Evolutionary conservation across 257 asterid genomes (phyloP), one percentile per base, ranked within the genome.

Genomic region (Catharanthus roseus): DNA sequence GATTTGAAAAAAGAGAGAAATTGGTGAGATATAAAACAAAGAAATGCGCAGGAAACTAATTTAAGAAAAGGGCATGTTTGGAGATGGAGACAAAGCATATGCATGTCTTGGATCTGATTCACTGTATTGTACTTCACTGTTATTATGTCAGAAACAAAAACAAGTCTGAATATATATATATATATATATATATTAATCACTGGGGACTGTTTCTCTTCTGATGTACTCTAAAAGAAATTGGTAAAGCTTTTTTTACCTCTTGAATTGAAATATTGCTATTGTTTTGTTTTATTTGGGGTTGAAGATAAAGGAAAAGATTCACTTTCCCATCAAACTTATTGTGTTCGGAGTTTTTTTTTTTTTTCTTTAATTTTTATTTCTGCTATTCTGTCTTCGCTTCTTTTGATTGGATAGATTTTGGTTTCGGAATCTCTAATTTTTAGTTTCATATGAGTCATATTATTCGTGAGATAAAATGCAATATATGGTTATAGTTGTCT

Each of bases 51-150:
- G 19, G 15, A 45, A 45, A 10, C 4, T 45, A 45, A 45, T 45
- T 45, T 11, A 12, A 45, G 4, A 49, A 2, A 15, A 3, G 18
- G 23, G 54, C 15, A n/a, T n/a, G 1, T 21, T 18, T 49, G 54
- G 54, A 49, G 3, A 1, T n/a, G 60, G 5, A 54, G 60, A 55
- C 19, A 26, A 24, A 55, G 18, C 16, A 58, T 29, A 12, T 58
- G 65, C 38, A 58, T 57, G 51, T 45, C 51, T 61, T 33, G 66
- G 66, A 34, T 61, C 44, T 31, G 44, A 61, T 61, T 61, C 66
- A 57, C 64, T 28, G 36, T 56, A 57, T 38, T 28, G 36, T 56
- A 56, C 38, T 24, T 56, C 63, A 31, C 66, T 60, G 66, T 61
- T 33, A n/a, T 12, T 29, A 58, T 15, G 41, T 28, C 65, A 10